Evolutionary conservation across 2,329 filamentous ascomycete genomes (phyloP), one percentile per base, ranked within the genome.

Genomic region (Ascochyta clinopodiicola): DNA sequence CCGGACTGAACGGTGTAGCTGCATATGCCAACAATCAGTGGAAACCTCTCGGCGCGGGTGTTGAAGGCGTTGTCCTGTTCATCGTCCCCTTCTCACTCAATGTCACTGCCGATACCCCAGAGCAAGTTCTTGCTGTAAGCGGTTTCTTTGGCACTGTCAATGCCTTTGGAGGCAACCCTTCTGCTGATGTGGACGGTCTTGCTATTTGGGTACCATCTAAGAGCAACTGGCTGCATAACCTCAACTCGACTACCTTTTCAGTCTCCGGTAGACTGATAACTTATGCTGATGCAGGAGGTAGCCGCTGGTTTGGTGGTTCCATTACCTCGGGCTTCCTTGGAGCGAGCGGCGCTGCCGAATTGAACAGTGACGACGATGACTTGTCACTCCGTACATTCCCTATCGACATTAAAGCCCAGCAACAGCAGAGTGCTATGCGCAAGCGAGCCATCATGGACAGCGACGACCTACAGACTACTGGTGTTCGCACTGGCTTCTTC

Each of bases 141-240:
- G 95, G 95, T 6, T 82, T 86, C 56, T 99, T 99, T 74, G 83
- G 84, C 15, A 80, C 86, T 49, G 86, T 96, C 58, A 83, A 88
- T 25, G 84, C 83, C 0, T 94, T 92, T 64, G 86, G 80, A 32
- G 80, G 81, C 60, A 88, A 88, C 62, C 74, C 81, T 6, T 83
- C 86, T 9, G 81, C 88, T 25, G 68, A 83, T 8, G 89, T 87
- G 0, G 77, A 86, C 45, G 92, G 93, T 2, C 92, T 99, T 68
- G 94, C 92, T 13, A 82, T 98, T 34, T 99, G 95, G 95, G 88
- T 98, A 7, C 91, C 91, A 3, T 96, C 92, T 3, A 82, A 84
- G 59, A 83, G 82, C 54, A 95, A 95, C 71, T 99, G 95, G 95
- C 81, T 99, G 15, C 86, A 92, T 70, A 95, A 96, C 63, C 78